phyloP scores from a whole-genome alignment of 352 stramenopile species.

The Phytophthora macrochlamydospora region DNA sequence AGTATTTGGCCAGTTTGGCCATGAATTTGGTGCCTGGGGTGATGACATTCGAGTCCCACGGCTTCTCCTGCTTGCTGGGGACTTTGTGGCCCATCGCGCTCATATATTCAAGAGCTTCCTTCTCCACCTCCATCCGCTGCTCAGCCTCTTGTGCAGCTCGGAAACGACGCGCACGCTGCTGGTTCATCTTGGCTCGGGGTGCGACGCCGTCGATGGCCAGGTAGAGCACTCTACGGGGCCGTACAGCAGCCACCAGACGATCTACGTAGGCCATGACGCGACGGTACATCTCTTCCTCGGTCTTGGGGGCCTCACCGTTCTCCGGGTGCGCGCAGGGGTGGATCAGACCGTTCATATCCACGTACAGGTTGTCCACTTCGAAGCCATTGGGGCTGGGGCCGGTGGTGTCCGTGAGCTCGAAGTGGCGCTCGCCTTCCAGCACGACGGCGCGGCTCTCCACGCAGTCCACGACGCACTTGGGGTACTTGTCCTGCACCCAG shows the following conservation, averaged over 20 bases:
- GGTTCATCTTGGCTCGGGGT: conserved; percentile 99
- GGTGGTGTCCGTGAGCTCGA: conserved; percentile 77
- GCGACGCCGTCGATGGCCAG: conserved; percentile 99
- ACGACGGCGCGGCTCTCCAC: conserved; percentile 72
- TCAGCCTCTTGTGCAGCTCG: conserved; percentile 95
- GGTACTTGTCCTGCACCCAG: conserved; percentile 99
- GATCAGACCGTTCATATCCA: conserved; percentile 99
- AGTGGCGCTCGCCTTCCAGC: conserved; percentile 83
- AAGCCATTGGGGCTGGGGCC: conserved; percentile 94
- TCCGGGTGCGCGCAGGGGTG: conserved; percentile 99
- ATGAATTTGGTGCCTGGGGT: conserved; percentile 99
- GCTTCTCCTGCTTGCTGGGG: conserved; percentile 74
- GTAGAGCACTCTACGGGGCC: conserved; percentile 96
- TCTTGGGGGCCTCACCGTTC: conserved; percentile 88
- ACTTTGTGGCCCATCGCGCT: conserved; percentile 86
- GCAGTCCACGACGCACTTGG: conserved; percentile 96
- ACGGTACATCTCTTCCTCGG: conserved; percentile 98
- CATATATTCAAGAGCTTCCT: conserved; percentile 93
- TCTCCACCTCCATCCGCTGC: conserved; percentile 93
- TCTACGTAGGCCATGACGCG: conserved; percentile 97
- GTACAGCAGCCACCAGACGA: conserved; percentile 93
- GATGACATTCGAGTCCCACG: conserved; percentile 99
- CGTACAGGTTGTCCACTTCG: conserved; percentile 98
- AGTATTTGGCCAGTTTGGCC: conserved; percentile 91
- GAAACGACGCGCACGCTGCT: conserved; percentile 98